Evolutionary conservation across 176 grass and related monocot species (phyloP), one percentile per base, ranked within the genome.

Genomic region (Cenchrus fungigraminus): DNA sequence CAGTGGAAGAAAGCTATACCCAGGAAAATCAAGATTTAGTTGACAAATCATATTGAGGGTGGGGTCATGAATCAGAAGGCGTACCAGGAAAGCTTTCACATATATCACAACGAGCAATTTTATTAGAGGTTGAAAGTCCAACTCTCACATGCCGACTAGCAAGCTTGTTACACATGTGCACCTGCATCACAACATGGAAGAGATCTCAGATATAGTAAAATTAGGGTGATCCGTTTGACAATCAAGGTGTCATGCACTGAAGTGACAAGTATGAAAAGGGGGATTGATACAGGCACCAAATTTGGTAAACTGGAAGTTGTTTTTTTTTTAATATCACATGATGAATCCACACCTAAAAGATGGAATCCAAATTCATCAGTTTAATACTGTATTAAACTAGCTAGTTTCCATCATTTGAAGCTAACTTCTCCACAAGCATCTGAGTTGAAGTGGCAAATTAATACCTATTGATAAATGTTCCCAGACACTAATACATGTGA

Each of bases 81-180:
- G 83, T 89, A 99, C 97, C 97, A 53, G 94, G 90, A 54, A 90
- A 91, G 81, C 89, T 99, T 89, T 99, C 97, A 84, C 94, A 99
- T 92, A 99, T 99, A 89, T 96, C 93, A 89, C 97, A 99, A 17
- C 84, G 92, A 32, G 78, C 88, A 76, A 96, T 90, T 89, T 94
- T 94, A 73, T 90, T 94, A 40, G 97, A 92, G 65, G 94, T 88
- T 9, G 94, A 94, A 92, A 99, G 91, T 17, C 97, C 97, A 89
- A 99, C 97, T 92, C 97, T 95, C 70, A 99, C 91, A 88, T 99
- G 97, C 54, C 97, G 92, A 81, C 86, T 96, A 84, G 97, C 97
- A 86, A 99, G 97, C 83, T 99, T 99, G 86, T 99, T 99, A 78
- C 97, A 99, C 97, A 96, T 96, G 71, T 99, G 97, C 22, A 99